Base-by-base conservation (phyloP, 768 basidiomycete species). In the Lepiota brunneoincarnata region DNA sequence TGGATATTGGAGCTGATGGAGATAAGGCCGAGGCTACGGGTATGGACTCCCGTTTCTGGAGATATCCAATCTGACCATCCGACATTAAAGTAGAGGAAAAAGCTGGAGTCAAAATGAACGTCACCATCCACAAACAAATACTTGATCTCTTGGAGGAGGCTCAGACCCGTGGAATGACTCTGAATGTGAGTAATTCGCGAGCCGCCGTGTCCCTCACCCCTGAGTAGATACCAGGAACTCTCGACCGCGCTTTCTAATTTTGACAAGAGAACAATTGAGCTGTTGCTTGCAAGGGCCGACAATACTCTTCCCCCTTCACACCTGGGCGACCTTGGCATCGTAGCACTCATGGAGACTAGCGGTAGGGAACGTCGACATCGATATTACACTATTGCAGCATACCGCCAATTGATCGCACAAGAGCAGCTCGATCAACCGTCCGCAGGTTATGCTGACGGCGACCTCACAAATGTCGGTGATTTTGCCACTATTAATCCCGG, bases 361-460 rank as follows among this genome's bases (percentile, higher is more conserved):
- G 91, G 91, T 4, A 83, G 93, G 34, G 91, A 98, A 70, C 86
- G 93, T 24, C 87, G 92, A 20, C 83, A 92, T 65, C 80, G 92
- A 58, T 92, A 92, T 64, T 94, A 83, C 72, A 90, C 91, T 0
- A 66, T 87, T 40, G 76, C 79, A 1, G 81, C 84, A 26, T 96
- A 90, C 68, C 78, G 74, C 26, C 66, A 73, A 26, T 73, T 91
- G 28, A 78, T 93, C 44, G 70, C 74, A 2, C 73, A 75, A 41
- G 89, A 93, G 67, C 79, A 81, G 6, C 75, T 93, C 21, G 82
- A 87, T 61, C 76, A 80, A 49, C 60, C 69, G 3, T 67, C 70
- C 38, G 70, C 72, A 4, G 72, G 74, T 2, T 75, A 77, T 57
- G 57, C 66, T 17, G 72, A 79, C 34, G 63, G 78, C 34, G 79